These are phyloP conservation scores for Syzygium oleosum DNA, from an alignment of 345 rosid species.

Conservation along the genomic window DNA sequence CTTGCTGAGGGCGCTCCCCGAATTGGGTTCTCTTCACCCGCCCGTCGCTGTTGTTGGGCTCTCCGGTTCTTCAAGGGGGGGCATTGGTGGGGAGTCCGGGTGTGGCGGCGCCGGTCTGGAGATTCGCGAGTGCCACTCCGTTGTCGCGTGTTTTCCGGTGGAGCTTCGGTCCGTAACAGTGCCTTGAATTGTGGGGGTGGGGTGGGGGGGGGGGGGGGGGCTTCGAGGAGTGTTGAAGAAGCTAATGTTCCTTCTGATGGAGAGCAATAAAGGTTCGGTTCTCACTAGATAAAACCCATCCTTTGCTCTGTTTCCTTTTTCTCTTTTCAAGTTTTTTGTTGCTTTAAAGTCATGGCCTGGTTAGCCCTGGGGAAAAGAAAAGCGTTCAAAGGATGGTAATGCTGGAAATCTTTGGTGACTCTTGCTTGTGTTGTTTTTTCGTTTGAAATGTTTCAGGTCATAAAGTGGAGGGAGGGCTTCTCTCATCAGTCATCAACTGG, in stretches of 20 bases:
- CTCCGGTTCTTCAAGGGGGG: neutral
- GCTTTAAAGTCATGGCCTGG: neutral
- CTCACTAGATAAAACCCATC: neutral
- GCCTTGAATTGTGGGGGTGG: slow-evolving; percentile 14
- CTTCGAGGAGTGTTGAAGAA: slow-evolving; percentile 24
- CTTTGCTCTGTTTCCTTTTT: slow-evolving; percentile 1
- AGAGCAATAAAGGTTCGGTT: slow-evolving; percentile 19
- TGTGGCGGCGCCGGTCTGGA: neutral
- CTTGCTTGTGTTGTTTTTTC: slow-evolving; percentile 8
- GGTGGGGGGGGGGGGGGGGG: slow-evolving; percentile 7
- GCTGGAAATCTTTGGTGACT: slow-evolving; percentile 9
- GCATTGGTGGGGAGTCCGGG: neutral
- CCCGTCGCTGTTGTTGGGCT: neutral
- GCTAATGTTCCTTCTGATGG: slow-evolving; percentile 26
- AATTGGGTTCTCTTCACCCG: neutral
- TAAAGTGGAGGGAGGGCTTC: slow-evolving; percentile 15
- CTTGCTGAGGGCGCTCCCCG: neutral
- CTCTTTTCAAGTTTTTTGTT: neutral
- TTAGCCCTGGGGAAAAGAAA: neutral
- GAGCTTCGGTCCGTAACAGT: neutral
- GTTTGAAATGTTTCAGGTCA: slow-evolving; percentile 26
- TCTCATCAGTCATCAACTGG: neutral
- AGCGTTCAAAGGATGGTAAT: neutral
- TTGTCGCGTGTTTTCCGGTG: neutral
- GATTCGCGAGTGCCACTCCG: neutral